Evolutionary conservation across 2,329 filamentous ascomycete genomes (phyloP), one percentile per base, ranked within the genome.

Genomic region (Phialocephala sp.): DNA sequence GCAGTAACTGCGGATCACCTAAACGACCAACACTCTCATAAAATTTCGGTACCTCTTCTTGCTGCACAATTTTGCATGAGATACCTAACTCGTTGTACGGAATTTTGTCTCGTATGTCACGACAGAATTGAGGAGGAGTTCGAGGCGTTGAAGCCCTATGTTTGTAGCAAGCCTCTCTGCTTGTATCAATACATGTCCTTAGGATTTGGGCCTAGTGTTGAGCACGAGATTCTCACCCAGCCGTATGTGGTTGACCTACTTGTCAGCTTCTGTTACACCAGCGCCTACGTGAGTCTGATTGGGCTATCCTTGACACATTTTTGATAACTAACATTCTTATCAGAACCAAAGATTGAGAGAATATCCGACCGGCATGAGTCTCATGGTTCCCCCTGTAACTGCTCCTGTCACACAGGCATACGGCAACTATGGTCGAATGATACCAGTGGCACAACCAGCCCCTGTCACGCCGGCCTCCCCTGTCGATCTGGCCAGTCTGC

Each of bases 81-180:
- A 1, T 91, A 93, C 72, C 87, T 97, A 66, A 85, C 91, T 8
- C 89, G 87, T 65, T 97, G 92, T 76, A 93, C 91, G 0, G 89
- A 95, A 62, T 97, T 94, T 76, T 97, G 94, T 76, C 84, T 97
- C 62, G 88, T 94, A 27, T 97, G 94, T 73, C 91, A 96, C 76
- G 85, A 85, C 70, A 89, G 84, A 70, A 84, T 92, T 41, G 82
- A 83, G 1, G 83, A 83, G 1, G 84, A 86, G 9, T 88, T 94
- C 43, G 87, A 54, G 50, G 50, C 50, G 1, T 35, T 54, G 50
- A 92, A 91, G 71, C 91, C 91, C 2, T 92, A 91, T 67, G 92
- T 97, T 54, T 97, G 94, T 76, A 87, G 87, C 37, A 86, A 85
- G 43, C 82, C 82, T 15, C 78, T 97, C 2, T 97, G 94, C 73